A percentile compares a stretch with the other conserved stretches of the same genome.
Conservation (phyloP, 2,329 filamentous ascomycete species). For the Basipetospora chlamydospora region DNA sequence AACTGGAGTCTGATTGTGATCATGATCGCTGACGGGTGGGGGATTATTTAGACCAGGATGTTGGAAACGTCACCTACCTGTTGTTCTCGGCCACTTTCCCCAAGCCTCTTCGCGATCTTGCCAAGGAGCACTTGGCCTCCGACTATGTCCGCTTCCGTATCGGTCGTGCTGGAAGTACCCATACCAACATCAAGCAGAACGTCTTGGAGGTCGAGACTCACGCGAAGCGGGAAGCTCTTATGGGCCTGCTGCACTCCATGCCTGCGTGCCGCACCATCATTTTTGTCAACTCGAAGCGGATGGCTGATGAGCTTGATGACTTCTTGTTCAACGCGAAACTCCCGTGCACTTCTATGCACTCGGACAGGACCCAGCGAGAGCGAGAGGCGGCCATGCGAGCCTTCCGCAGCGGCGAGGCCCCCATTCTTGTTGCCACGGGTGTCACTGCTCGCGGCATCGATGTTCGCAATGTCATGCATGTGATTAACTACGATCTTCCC, state of each 20-base stretch:
- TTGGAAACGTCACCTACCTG: constrained; percentile 53
- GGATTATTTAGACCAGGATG: constrained; percentile 66
- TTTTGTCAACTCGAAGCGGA: constrained; percentile 72
- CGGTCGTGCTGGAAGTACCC: constrained; percentile 72
- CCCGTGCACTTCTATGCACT: constrained; percentile 78
- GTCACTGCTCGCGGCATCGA: constrained; percentile 82
- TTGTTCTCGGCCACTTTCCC: constrained; percentile 96
- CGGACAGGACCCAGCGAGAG: constrained; percentile 75
- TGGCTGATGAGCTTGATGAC: constrained; percentile 76
- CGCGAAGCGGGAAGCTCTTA: constrained; percentile 55
- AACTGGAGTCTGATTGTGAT: too few relatives aligned
- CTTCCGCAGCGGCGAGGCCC: constrained; percentile 60
- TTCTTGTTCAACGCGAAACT: constrained; percentile 67
- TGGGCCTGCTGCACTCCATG: constrained; percentile 56
- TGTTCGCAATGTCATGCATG: constrained; percentile 71
- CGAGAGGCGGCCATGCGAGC: constrained; percentile 82
- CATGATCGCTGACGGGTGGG: too few relatives aligned
- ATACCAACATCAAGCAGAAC: constrained; percentile 68
- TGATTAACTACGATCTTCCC: constrained; percentile 89
- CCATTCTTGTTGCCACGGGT: constrained; percentile 75
- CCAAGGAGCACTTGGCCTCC: constrained; percentile 57
- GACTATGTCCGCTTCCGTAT: constrained; percentile 71
- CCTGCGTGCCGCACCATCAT: constrained; percentile 68
- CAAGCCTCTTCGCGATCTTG: constrained; percentile 60
- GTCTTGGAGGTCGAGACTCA: constrained; percentile 51